A percentile compares a stretch with the other conserved stretches of the same genome.
phyloP scores from a whole-genome alignment of 2,329 filamentous ascomycete species.

The Cordyceps farinosa region DNA sequence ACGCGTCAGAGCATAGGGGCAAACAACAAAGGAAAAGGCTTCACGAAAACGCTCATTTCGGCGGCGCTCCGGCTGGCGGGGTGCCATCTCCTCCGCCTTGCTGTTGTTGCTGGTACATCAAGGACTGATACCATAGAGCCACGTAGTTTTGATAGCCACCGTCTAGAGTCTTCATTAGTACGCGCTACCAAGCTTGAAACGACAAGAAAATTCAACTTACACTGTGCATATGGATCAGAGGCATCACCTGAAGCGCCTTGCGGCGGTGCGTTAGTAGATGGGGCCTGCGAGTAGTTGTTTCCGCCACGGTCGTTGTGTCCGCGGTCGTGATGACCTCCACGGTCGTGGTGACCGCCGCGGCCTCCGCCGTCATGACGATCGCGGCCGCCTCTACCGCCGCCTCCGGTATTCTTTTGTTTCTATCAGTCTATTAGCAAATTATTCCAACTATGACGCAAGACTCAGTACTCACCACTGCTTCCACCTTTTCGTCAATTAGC shows the following conservation, averaged over 20 bases:
- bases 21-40: conserved; percentile 5
- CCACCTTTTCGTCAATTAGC: conserved; percentile 88
- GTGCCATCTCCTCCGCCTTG: conserved; percentile 33
- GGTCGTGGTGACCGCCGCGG: neutral
- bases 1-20: conserved; percentile 2
- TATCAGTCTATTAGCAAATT: conserved; percentile 32
- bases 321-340: conserved; percentile 22
- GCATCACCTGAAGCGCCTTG: conserved; percentile 47
- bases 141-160: conserved; percentile 80
- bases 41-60: conserved; percentile 32
- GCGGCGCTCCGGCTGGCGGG: conserved; percentile 30
- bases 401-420: conserved; percentile 50
- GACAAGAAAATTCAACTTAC: conserved; percentile 41
- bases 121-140: conserved; percentile 74
- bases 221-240: conserved; percentile 71
- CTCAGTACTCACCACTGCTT: conserved; percentile 67
- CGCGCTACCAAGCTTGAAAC: conserved; percentile 22
- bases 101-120: conserved; percentile 44
- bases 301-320: conserved; percentile 48
- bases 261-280: conserved; percentile 41
- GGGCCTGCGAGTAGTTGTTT: conserved; percentile 46
- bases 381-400: conserved; percentile 39
- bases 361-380: conserved; percentile 39
- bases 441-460: neutral
- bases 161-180: conserved; percentile 43